A percentile compares a stretch with the other conserved stretches of the same genome.
These are phyloP conservation scores for Coemansia sp. DNA, from an alignment of 192 early-diverging fungal species.

Conservation along the genomic window DNA sequence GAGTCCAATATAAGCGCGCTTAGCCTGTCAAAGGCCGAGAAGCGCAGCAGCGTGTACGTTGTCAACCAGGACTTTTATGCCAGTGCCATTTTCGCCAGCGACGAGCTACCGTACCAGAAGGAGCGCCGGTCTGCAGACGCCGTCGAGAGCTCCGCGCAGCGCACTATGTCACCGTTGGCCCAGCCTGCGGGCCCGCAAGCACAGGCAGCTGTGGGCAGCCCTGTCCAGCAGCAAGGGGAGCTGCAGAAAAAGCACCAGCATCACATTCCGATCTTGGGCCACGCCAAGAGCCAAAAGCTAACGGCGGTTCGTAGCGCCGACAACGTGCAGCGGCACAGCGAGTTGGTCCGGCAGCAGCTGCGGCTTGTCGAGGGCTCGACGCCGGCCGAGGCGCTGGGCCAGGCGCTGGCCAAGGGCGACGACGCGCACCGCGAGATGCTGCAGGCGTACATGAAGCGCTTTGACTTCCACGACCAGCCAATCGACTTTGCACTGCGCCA, in stretches of 20 bases:
- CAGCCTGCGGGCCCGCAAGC: no score
- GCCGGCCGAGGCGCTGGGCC: slow-evolving; percentile 53
- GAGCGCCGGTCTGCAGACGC: slow-evolving; percentile 6
- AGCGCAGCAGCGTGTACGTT: slow-evolving; percentile 42
- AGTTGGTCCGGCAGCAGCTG: slow-evolving; percentile 36
- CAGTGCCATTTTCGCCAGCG: slow-evolving; percentile 28
- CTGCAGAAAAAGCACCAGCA: no score
- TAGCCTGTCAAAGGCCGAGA: neutral
- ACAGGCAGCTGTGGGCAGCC: neutral
- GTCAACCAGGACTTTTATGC: slow-evolving; percentile 26
- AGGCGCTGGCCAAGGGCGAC: slow-evolving; percentile 57
- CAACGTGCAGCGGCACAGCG: slow-evolving; percentile 22
- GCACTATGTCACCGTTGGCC: no score
- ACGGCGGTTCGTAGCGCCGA: neutral
- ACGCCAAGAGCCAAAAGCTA: neutral
- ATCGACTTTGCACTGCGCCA: slow-evolving; percentile 68
- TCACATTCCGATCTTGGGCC: no score
- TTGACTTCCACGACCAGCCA: slow-evolving; percentile 62
- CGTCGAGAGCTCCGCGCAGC: neutral
- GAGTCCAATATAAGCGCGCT: neutral
- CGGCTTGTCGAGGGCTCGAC: slow-evolving; percentile 28
- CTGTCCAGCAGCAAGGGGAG: no score
- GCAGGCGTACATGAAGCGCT: slow-evolving; percentile 57
- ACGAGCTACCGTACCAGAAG: slow-evolving; percentile 37
- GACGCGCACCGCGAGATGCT: slow-evolving; percentile 58